Evolutionary conservation across 805 yeast species (phyloP).

Genomic region (Lipomyces kockii): DNA sequence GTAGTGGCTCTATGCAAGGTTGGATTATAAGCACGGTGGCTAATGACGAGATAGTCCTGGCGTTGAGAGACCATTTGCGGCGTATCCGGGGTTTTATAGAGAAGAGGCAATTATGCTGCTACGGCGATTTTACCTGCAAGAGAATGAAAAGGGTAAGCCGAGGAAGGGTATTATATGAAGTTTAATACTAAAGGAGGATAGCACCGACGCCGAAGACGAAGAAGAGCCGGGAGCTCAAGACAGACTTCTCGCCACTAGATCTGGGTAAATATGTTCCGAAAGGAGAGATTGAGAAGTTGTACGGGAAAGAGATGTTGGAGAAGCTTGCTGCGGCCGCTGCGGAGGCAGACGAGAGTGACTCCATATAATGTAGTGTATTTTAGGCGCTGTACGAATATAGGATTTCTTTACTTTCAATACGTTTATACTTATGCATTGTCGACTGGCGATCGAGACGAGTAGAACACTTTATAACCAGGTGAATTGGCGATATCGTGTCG

Average conservation of each 20-base stretch:
- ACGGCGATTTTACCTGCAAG: slow-evolving; percentile 81
- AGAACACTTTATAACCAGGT: too few relatives aligned
- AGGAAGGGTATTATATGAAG: not conserved
- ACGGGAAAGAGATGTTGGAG: slow-evolving; percentile 44
- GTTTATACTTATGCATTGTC: not conserved
- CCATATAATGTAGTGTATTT: not conserved
- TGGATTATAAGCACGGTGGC: not conserved
- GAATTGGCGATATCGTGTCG: too few relatives aligned
- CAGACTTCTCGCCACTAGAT: slow-evolving; percentile 46
- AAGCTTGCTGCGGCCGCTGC: not conserved
- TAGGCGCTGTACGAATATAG: too few relatives aligned
- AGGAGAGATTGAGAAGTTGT: slow-evolving; percentile 34
- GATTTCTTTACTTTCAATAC: too few relatives aligned
- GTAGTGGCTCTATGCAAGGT: slow-evolving; percentile 18
- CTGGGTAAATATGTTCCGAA: slow-evolving; percentile 28
- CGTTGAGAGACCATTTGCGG: slow-evolving; percentile 40
- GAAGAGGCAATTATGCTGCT: slow-evolving; percentile 82
- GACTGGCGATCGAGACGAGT: too few relatives aligned
- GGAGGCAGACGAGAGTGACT: not conserved
- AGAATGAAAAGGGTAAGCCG: slow-evolving; percentile 60
- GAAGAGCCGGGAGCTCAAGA: slow-evolving; percentile 58
- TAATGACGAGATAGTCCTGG: slow-evolving; percentile 13
- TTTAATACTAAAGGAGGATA: not conserved
- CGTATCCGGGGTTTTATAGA: slow-evolving; percentile 77
- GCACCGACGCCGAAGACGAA: slow-evolving; percentile 84